Percentiles rank a stretch among this genome's conserved stretches.
These are phyloP conservation scores for Pseudoturritis turrita DNA, from an alignment of 345 rosid species.

Conservation along the genomic window DNA sequence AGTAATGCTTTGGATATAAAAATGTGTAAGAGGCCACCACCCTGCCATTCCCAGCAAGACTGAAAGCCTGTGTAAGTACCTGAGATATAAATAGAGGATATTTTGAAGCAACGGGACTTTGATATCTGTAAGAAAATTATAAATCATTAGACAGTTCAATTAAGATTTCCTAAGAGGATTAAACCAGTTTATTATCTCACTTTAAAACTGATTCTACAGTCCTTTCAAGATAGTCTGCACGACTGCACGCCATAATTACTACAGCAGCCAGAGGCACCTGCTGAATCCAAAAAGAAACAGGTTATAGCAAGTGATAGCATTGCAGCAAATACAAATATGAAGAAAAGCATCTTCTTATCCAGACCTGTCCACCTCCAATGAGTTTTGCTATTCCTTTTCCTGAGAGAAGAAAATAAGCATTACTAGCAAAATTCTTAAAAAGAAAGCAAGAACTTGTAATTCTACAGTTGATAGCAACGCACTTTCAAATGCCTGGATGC, in stretches of 20 bases:
- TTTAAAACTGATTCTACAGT: constrained; percentile 72
- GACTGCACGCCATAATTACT: constrained; percentile 98
- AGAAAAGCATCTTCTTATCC: constrained; percentile 1
- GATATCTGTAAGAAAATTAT: constrained; percentile 53
- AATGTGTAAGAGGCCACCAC: constrained; percentile 11
- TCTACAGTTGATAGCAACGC: constrained; percentile 19
- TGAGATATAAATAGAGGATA: constrained; percentile 93
- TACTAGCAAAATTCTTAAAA: background rate
- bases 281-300: constrained; percentile 24
- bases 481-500: constrained; percentile 69
- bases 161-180: background rate
- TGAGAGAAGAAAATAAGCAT: constrained; percentile 37
- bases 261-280: constrained; percentile 87
- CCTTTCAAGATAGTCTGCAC: constrained; percentile 92
- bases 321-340: background rate
- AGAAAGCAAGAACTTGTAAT: background rate
- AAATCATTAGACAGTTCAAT: constrained; percentile 1
- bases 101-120: constrained; percentile 63
- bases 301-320: background rate
- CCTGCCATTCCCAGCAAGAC: background rate
- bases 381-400: constrained; percentile 65
- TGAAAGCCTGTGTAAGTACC: constrained; percentile 37
- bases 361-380: constrained; percentile 53
- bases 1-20: constrained; percentile 7
- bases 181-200: constrained; percentile 36